These are phyloP conservation scores for Claviceps pazoutovae DNA, from an alignment of 2,329 filamentous ascomycete species.

Conservation along the genomic window DNA sequence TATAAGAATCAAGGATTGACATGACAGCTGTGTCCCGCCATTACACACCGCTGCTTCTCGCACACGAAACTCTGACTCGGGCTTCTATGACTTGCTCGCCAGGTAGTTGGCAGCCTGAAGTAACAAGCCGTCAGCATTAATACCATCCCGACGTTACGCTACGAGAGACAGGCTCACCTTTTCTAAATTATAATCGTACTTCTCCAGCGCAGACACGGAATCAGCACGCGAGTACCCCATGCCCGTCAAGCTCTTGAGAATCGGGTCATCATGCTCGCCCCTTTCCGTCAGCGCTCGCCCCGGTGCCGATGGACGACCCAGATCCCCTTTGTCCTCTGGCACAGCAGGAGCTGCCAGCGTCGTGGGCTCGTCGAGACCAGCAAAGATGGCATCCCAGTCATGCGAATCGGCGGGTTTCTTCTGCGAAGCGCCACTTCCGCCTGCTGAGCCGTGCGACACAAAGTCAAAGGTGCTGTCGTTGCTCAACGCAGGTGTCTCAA, in stretches of 20 bases:
- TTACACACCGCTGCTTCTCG: background rate
- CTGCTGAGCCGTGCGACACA: slow-evolving; percentile 25
- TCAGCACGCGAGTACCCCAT: slow-evolving; percentile 76
- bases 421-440: slow-evolving; percentile 20
- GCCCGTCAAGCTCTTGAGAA: slow-evolving; percentile 72
- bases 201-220: slow-evolving; percentile 71
- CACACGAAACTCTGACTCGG: background rate
- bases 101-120: slow-evolving; percentile 39
- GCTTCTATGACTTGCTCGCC: slow-evolving; percentile 35
- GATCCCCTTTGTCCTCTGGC: background rate
- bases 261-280: slow-evolving; percentile 78
- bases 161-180: slow-evolving; percentile 47
- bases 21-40: background rate
- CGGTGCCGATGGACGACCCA: slow-evolving; percentile 15
- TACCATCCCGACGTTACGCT: too few species aligned
- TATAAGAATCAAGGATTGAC: background rate
- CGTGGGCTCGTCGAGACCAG: slow-evolving; percentile 51
- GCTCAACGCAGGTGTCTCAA: slow-evolving; percentile 36
- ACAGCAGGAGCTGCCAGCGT: slow-evolving; percentile 14
- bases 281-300: slow-evolving; percentile 59
- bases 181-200: slow-evolving; percentile 91
- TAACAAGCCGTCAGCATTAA: too few species aligned
- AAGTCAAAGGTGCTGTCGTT: slow-evolving; percentile 48
- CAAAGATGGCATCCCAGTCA: slow-evolving; percentile 94
- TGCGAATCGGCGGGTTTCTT: slow-evolving; percentile 39